Base-by-base conservation (phyloP, 148 eudicot genomes). In the Selenicereus undatus region DNA sequence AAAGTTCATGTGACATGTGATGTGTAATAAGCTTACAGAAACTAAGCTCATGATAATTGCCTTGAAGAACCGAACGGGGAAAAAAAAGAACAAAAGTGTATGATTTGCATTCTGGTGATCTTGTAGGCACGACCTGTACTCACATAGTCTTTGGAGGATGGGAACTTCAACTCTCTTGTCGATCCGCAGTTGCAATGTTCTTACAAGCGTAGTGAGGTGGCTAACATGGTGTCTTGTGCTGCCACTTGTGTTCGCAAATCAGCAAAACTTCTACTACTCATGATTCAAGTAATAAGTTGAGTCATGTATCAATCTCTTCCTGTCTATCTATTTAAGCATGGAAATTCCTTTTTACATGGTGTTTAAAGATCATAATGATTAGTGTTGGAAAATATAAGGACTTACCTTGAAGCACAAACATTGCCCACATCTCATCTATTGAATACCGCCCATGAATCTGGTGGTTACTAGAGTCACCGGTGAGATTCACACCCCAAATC, bases 181-280 rank as follows among this genome's bases (percentile, higher is more conserved):
- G 98, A 95, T 87, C 71, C 86, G 27, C 85, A 86, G 26, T 75
- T 95, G 80, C 82, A 79, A 79, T 76, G 85, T 60, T 82, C 89
- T 78, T 89, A 93, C 88, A 89, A 89, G 78, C 86, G 72, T 76
- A 87, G 81, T 76, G 98, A 95, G 88, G 89, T 93, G 92, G 87
- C 92, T 82, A 91, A 91, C 52, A 85, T 91, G 96, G 90, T 93
- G 81, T 88, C 94, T 77, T 93, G 97, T 88, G 98, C 98, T 62
- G 97, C 93, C 73, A 85, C 91, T 54, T 95, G 97, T 88, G 94
- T 91, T 52, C 98, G 94, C 35, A 94, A 91, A 74, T 91, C 97
- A 80, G 89, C 96, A 71, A 83, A 85, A 50, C 89, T 88, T 43
- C 86, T 97, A 54, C 98, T 97, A 36, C 83, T 89, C 73, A 87